Conservation (phyloP, 2,329 filamentous ascomycete species). For the Raffaelea arxii region DNA sequence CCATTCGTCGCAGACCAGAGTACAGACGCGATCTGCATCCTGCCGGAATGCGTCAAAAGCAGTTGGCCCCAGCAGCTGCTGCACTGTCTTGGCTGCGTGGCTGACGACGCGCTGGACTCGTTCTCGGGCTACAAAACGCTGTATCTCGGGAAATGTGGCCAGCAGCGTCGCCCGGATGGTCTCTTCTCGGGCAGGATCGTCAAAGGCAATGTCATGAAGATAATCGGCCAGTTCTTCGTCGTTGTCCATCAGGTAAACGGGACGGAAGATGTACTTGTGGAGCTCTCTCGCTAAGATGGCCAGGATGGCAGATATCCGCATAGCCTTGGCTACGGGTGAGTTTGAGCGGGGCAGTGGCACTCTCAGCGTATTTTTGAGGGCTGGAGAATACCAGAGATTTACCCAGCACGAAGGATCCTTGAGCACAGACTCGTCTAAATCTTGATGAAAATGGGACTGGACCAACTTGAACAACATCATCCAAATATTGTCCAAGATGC, state of each 20-base stretch:
- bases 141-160: conserved; percentile 19
- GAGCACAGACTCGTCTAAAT: conserved; percentile 21
- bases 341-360: conserved; percentile 25
- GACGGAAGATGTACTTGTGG: conserved; percentile 24
- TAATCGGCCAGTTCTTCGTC: conserved; percentile 21
- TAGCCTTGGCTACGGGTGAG: conserved; percentile 23
- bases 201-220: conserved; percentile 20
- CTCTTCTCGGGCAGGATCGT: conserved; percentile 19
- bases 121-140: conserved; percentile 16
- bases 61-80: conserved; percentile 21
- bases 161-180: conserved; percentile 23
- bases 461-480: conserved; percentile 21
- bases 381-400: conserved; percentile 20
- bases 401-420: conserved; percentile 23
- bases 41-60: conserved; percentile 22
- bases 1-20: conserved; percentile 22
- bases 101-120: conserved; percentile 22
- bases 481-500: conserved; percentile 25
- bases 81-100: conserved; percentile 24
- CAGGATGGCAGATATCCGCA: conserved; percentile 25
- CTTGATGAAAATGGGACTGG: conserved; percentile 21
- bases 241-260: conserved; percentile 22
- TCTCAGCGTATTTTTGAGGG: conserved; percentile 22
- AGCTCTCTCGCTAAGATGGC: conserved; percentile 22
- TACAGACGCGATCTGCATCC: conserved; percentile 18